Evolutionary conservation across 169 alveolate species (phyloP), one percentile per base, ranked within the genome.

Genomic region (Eimeria tenella): DNA sequence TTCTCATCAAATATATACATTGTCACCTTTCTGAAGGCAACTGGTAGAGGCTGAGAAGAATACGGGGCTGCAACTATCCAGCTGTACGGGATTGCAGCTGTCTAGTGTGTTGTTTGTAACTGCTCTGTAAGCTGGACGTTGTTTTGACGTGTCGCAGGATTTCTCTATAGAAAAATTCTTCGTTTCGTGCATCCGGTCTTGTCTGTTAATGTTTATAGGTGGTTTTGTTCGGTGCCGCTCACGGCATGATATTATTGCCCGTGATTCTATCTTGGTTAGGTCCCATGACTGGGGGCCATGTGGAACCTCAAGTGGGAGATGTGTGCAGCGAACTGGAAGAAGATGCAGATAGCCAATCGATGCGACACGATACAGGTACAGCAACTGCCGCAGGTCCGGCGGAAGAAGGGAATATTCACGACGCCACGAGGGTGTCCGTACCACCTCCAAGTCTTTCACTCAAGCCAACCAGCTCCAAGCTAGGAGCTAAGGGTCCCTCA

Each of bases 241-340:
- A 94, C 79, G 96, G 96, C 5, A 79, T 94, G 88, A 31, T 94
- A 13, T 86, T 94, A 5, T 90, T 94, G 7, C 96, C 96, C n/a
- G 96, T 94, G 25, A 53, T 94, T 21, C 93, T 94, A 17, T 87
- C 94, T 21, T 75, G 87, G 87, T 5, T 87, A 53, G 96, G 96
- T n/a, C 93, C 96, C 73, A 65, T 86, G 92, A 31, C 94, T 8
- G 23, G 8, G 55, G 55, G 62, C 23, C 79, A 73, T 42, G 65
- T 13, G 65, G 42, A 21, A 19, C 60, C 60, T 31, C 75, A 82
- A 17, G 62, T 21, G 19, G 90, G 58, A 8, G 90, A 82, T 58
- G 31, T 19, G 10, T 17, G 77, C 50, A 82, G 90, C 75, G 70
- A 68, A 4, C 17, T 82, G 73, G 90, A 82, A 8, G 90, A 82